phyloP scores from a whole-genome alignment of 2,329 filamentous ascomycete species.

The Trichoderma harzianum region DNA sequence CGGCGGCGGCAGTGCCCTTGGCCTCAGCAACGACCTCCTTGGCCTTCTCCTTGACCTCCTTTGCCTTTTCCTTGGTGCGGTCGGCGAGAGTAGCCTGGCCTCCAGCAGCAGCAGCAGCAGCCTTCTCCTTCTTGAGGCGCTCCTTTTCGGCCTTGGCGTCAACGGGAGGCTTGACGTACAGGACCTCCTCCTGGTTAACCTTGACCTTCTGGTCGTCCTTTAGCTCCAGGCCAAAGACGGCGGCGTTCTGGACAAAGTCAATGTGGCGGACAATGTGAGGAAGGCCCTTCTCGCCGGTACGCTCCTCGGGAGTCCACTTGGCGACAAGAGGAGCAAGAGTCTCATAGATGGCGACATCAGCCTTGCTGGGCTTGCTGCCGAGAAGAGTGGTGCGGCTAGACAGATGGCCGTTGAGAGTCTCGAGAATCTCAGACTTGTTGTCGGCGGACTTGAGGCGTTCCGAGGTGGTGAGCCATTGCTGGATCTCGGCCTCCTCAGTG shows the following conservation, averaged over 20 bases:
- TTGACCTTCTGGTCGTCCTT: conserved; percentile 70
- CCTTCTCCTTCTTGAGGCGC: conserved; percentile 94
- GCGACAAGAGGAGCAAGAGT: conserved; percentile 72
- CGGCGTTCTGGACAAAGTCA: conserved; percentile 92
- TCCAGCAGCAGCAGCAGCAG: conserved; percentile 57
- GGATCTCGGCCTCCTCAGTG: conserved; percentile 80
- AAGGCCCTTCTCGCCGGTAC: conserved; percentile 82
- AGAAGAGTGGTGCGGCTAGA: conserved; percentile 85
- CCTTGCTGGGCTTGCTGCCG: conserved; percentile 83
- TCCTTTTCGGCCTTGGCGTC: conserved; percentile 96
- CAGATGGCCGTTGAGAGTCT: conserved; percentile 80
- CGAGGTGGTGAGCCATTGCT: conserved; percentile 81
- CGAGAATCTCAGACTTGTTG: conserved; percentile 66
- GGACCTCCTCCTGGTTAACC: conserved; percentile 75
- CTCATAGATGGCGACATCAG: conserved; percentile 80
- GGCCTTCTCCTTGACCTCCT: conserved; percentile 55
- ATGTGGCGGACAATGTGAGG: conserved; percentile 88
- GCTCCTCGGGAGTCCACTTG: conserved; percentile 78
- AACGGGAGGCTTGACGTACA: conserved; percentile 83
- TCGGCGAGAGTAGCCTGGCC: conserved; percentile 53
- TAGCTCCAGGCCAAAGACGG: conserved; percentile 68
- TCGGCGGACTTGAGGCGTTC: conserved; percentile 58
- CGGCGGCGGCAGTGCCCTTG: conserved; percentile 38
- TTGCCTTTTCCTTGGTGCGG: conserved; percentile 58
- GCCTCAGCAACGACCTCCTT: conserved; percentile 53